Percentiles rank a stretch among this genome's conserved stretches.
Conservation (phyloP, 305 asterid genomes). For the Petunia hybrid region DNA sequence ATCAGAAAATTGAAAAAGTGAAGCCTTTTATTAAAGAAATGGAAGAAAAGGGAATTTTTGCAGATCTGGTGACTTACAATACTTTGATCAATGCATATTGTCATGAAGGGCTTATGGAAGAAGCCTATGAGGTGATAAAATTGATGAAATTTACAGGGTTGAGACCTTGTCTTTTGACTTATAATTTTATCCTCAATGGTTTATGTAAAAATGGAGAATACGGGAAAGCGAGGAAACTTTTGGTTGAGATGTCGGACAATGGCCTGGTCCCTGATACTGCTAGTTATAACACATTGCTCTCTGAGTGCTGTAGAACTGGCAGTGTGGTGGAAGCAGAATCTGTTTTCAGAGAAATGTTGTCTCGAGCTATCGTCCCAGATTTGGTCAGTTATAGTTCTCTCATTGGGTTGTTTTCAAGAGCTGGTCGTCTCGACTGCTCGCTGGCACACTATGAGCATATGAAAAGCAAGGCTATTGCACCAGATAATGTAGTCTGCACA, state of each 20-base stretch:
- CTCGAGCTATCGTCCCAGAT: slow-evolving; percentile 55
- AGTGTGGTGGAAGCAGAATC: slow-evolving; percentile 56
- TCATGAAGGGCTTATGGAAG: slow-evolving; percentile 54
- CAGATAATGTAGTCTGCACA: slow-evolving; percentile 71
- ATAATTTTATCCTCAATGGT: slow-evolving; percentile 65
- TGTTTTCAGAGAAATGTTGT: slow-evolving; percentile 54
- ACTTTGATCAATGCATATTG: slow-evolving; percentile 68
- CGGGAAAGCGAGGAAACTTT: slow-evolving; percentile 55
- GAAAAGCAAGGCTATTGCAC: slow-evolving; percentile 56
- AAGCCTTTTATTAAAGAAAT: slow-evolving; percentile 50
- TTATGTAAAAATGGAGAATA: slow-evolving; percentile 66
- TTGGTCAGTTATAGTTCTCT: slow-evolving; percentile 69
- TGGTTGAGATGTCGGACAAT: slow-evolving; percentile 52
- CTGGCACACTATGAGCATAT: slow-evolving; percentile 53
- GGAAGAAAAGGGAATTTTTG: slow-evolving; percentile 64
- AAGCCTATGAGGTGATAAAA: slow-evolving; percentile 54
- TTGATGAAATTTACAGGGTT: slow-evolving; percentile 58
- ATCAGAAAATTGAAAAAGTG: slow-evolving; percentile 52
- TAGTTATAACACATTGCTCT: slow-evolving; percentile 67
- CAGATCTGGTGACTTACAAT: slow-evolving; percentile 75
- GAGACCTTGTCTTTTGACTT: slow-evolving; percentile 66
- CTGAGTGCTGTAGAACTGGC: slow-evolving; percentile 60
- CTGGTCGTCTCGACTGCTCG: slow-evolving; percentile 57
- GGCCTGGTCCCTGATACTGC: slow-evolving; percentile 63
- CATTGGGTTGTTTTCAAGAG: slow-evolving; percentile 64